Percentiles rank a stretch among this genome's conserved stretches.
phyloP scores from a whole-genome alignment of 805 yeast genomes.

The Candida orba region DNA sequence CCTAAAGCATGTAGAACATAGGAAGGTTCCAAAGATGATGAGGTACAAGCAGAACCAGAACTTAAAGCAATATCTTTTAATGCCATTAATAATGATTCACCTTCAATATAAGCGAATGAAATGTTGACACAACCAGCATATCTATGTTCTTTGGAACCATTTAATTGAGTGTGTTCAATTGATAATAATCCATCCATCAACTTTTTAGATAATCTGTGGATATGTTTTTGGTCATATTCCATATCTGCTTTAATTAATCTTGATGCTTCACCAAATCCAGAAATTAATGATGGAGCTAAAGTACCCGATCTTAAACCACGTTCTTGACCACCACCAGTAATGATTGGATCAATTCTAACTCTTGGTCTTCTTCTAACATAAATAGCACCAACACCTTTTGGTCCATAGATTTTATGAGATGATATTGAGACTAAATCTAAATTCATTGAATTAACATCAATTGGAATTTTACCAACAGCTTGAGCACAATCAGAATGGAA shows the following conservation, averaged over 20 bases:
- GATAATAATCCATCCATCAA: constrained; percentile 65
- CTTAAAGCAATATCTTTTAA: constrained; percentile 92
- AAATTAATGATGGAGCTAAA: constrained; percentile 90
- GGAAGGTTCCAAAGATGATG: constrained; percentile 96
- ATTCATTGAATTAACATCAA: constrained; percentile 90
- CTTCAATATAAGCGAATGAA: constrained; percentile 96
- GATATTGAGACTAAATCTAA: constrained; percentile 91
- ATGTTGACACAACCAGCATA: constrained; percentile 95
- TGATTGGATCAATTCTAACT: constrained; percentile 90
- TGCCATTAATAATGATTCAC: constrained; percentile 96
- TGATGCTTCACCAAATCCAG: constrained; percentile 97
- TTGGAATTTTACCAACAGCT: constrained; percentile 88
- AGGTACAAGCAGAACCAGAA: constrained; percentile 97
- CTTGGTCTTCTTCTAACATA: constrained; percentile 96
- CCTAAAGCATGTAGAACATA: constrained; percentile 95
- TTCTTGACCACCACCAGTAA: constrained; percentile 98
- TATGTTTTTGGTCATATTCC: constrained; percentile 66
- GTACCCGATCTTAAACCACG: constrained; percentile 97
- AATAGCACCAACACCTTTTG: constrained; percentile 95
- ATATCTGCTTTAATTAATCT: constrained; percentile 69
- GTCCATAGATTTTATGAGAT: constrained; percentile 96
- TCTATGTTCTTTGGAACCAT: constrained; percentile 70
- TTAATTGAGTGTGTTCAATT: constrained; percentile 83
- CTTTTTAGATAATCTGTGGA: constrained; percentile 62
- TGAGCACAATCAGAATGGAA: constrained; percentile 98